Conservation (phyloP, 305 asterid genomes). For the Ruellia speciosa region DNA sequence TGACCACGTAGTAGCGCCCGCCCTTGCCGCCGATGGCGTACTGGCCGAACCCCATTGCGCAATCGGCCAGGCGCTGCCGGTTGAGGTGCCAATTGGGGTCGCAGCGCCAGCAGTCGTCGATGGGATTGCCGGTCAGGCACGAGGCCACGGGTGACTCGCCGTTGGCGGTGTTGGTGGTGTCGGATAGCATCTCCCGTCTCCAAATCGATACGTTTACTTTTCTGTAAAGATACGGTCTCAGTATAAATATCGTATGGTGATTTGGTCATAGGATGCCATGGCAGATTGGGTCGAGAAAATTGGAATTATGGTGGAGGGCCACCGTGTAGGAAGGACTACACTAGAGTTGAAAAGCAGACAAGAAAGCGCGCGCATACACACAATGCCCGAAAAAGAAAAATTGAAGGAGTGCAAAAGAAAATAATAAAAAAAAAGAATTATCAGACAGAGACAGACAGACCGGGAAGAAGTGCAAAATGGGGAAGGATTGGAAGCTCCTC, state of each 20-base stretch:
- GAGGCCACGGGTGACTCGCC: no score
- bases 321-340: no score
- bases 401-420: no score
- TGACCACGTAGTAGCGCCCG: conserved; percentile 82
- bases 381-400: no score
- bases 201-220: conserved; percentile 56
- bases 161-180: conserved; percentile 26
- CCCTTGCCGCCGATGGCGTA: conserved; percentile 87
- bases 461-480: no score
- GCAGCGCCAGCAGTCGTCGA: conserved; percentile 97
- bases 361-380: no score
- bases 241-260: no score
- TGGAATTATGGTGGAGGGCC: conserved; percentile 20
- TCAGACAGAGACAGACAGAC: no score
- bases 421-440: no score
- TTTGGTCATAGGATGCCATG: conserved; percentile 34
- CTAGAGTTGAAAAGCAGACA: no score
- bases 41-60: conserved; percentile 86
- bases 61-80: conserved; percentile 86
- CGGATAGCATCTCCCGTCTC: conserved; percentile 48
- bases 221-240: conserved; percentile 33
- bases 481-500: no score
- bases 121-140: conserved; percentile 81
- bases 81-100: conserved; percentile 75
- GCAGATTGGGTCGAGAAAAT: conserved; percentile 25